Conservation (phyloP, 306 rosid species). For the Biancaea sappan region DNA sequence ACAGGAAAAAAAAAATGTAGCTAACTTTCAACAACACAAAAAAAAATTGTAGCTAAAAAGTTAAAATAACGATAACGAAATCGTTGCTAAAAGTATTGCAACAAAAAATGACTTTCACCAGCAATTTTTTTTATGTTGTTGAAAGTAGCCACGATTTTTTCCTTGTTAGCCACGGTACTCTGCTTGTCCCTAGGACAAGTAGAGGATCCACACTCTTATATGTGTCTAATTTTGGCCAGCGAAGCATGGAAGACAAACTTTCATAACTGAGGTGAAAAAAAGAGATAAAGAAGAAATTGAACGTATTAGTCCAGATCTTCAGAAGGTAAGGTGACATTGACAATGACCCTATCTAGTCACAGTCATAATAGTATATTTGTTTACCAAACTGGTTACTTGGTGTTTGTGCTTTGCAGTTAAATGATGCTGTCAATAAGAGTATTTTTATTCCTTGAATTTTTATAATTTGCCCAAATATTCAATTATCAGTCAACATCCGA, state of each 20-base stretch:
- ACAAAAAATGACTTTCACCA: constrained; percentile 33
- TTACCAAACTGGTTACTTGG: constrained; percentile 23
- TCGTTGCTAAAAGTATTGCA: too few species aligned
- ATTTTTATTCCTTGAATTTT: too few species aligned
- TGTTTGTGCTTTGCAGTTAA: constrained; percentile 55
- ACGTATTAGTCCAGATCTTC: constrained; percentile 77
- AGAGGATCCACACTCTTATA: too few species aligned
- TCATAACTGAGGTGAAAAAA: constrained; percentile 65
- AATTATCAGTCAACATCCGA: too few species aligned
- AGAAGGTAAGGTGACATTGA: constrained; percentile 80
- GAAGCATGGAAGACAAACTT: constrained; percentile 89
- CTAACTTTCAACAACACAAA: too few species aligned
- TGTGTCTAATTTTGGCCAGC: constrained; percentile 53
- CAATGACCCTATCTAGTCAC: constrained; percentile 23
- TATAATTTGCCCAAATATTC: too few species aligned
- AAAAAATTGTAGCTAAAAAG: too few species aligned
- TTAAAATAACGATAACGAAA: too few species aligned
- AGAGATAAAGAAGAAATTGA: constrained; percentile 67
- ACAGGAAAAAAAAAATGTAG: too few species aligned
- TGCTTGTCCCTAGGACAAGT: too few species aligned
- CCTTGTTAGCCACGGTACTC: too few species aligned
- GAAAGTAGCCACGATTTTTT: too few species aligned
- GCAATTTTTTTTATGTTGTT: background rate
- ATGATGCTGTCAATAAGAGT: constrained; percentile 63
- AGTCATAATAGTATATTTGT: constrained; percentile 20